A percentile compares a stretch with the other conserved stretches of the same genome.
Evolutionary conservation across 164 flowering plant genomes (phyloP).

Genomic region (Saururus chinensis): DNA sequence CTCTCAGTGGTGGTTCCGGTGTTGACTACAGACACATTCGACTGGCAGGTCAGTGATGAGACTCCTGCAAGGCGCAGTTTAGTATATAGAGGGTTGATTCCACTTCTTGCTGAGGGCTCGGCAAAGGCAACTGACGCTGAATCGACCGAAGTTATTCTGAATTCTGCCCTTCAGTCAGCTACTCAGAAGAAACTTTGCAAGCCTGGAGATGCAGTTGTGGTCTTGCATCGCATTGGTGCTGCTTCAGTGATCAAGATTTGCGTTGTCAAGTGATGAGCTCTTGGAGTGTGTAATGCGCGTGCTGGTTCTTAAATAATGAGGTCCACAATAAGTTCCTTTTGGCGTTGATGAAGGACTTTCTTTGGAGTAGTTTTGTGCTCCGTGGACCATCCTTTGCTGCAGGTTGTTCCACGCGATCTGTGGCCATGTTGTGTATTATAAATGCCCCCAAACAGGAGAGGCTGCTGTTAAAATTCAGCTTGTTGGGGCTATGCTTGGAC

Average conservation of each 20-base stretch:
- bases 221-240: slow-evolving; percentile 35
- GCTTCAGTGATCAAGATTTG: slow-evolving; percentile 41
- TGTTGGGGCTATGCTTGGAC: not conserved
- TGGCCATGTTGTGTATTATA: not conserved
- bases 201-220: slow-evolving; percentile 36
- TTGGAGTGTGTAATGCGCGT: not conserved
- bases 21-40: slow-evolving; percentile 61
- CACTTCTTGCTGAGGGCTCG: slow-evolving; percentile 68
- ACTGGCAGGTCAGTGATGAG: slow-evolving; percentile 74
- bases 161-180: slow-evolving; percentile 58
- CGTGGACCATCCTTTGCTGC: not conserved
- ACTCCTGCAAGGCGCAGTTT: slow-evolving; percentile 73
- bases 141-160: slow-evolving; percentile 64
- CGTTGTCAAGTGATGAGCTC: slow-evolving; percentile 22
- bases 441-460: not conserved
- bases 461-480: not conserved
- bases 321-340: no score
- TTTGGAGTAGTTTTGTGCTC: not conserved
- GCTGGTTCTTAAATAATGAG: not conserved
- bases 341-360: not conserved
- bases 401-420: not conserved
- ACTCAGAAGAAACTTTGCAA: slow-evolving; percentile 33
- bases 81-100: slow-evolving; percentile 60
- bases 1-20: slow-evolving; percentile 74
- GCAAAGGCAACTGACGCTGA: slow-evolving; percentile 77